Evolutionary conservation across 345 rosid genomes (phyloP), one percentile per base, ranked within the genome.

Genomic region (Ceriops tagal): DNA sequence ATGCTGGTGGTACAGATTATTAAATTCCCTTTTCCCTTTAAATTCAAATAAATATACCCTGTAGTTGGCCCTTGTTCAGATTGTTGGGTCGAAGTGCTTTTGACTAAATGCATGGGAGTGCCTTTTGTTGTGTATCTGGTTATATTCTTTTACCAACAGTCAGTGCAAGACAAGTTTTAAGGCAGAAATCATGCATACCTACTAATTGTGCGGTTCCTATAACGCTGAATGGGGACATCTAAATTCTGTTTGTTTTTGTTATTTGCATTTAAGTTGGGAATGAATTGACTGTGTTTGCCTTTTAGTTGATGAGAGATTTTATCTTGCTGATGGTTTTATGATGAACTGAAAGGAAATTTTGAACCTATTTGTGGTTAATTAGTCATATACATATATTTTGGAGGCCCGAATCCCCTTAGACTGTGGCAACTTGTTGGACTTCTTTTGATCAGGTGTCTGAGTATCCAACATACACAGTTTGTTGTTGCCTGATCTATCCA

Each of bases 321-420:
- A 5, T 62, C n/a, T 70, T 79, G 81, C 88, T 85, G 93, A 51
- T 85, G 93, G 91, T 84, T 86, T 75, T 89, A 78, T 32, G 89
- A 89, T 73, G 84, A 85, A 75, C 28, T 35, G 28, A 85, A 83
- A 76, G 84, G 87, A 46, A 81, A 53, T 56, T 89, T 86, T 71
- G 86, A 80, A 64, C 84, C 91, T 57, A 77, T 85, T 74, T 76
- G 83, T n/a, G 70, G 78, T 81, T 89, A 69, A 78, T 49, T 64
- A 39, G 28, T 46, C n/a, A 43, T 67, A 24, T 39, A 37, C 21
- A 68, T 71, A 66, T 28, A 37, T 61, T 55, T 59, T 61, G 62
- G 60, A 43, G 56, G 47, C 26, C 32, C 20, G 3, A 51, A 21
- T 27, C 57, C 24, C 53, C 65, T 53, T 62, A 28, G 24, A 24